phyloP scores from a whole-genome alignment of 441 rosid species.

The Manihot esculenta region DNA sequence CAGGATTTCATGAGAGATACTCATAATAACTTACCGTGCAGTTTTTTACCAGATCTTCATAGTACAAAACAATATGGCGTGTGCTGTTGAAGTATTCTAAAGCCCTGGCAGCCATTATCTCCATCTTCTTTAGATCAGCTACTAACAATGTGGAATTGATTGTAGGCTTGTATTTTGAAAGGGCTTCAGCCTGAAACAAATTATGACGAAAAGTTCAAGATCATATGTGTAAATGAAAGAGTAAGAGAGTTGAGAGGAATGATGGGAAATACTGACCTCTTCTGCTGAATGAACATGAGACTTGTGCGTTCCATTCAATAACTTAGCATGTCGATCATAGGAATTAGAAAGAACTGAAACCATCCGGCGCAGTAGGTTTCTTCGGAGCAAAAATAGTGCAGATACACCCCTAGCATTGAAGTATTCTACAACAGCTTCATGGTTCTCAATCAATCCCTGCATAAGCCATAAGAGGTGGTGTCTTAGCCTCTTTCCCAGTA shows the following conservation, averaged over 20 bases:
- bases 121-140: slow-evolving; percentile 54
- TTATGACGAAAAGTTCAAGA: slow-evolving; percentile 22
- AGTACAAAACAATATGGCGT: slow-evolving; percentile 69
- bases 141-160: slow-evolving; percentile 66
- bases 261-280: slow-evolving; percentile 51
- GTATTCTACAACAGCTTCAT: slow-evolving; percentile 63
- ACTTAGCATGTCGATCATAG: slow-evolving; percentile 78
- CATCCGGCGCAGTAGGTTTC: slow-evolving; percentile 79
- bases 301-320: slow-evolving; percentile 92
- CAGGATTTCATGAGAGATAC: not conserved
- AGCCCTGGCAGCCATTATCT: slow-evolving; percentile 51
- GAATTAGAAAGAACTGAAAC: slow-evolving; percentile 85
- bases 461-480: slow-evolving; percentile 7
- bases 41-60: slow-evolving; percentile 75
- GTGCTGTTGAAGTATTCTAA: slow-evolving; percentile 68
- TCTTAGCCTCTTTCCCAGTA: slow-evolving; percentile 3
- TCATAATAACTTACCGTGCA: slow-evolving; percentile 45
- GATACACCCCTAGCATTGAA: slow-evolving; percentile 77
- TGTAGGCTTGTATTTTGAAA: slow-evolving; percentile 70
- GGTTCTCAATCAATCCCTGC: slow-evolving; percentile 80
- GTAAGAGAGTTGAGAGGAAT: not conserved
- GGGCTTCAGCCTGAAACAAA: slow-evolving; percentile 59
- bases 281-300: slow-evolving; percentile 89
- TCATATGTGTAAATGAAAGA: slow-evolving; percentile 3
- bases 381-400: slow-evolving; percentile 68